These are phyloP conservation scores for Chamaenerion angustifolium DNA, from an alignment of 345 rosid species.

Conservation along the genomic window DNA sequence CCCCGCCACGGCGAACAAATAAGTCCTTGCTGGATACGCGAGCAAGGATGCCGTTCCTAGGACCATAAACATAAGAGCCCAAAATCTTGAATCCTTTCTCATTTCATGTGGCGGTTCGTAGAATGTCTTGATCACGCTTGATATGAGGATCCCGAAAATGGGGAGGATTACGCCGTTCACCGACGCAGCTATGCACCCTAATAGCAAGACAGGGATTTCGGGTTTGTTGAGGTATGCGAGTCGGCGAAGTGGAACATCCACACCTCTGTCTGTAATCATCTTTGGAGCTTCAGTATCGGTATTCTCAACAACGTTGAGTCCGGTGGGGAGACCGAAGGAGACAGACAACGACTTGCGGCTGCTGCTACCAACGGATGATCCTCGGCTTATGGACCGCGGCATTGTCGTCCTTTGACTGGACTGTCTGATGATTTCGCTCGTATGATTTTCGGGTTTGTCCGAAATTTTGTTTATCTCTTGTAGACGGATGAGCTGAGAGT, in stretches of 20 bases:
- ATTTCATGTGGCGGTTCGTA: conserved; percentile 47
- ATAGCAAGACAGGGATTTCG: conserved; percentile 49
- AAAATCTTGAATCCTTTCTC: conserved; percentile 51
- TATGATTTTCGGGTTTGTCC: conserved; percentile 14
- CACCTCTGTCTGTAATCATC: conserved; percentile 10
- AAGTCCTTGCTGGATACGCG: conserved; percentile 31
- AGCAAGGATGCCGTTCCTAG: conserved; percentile 50
- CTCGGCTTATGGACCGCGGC: conserved; percentile 32
- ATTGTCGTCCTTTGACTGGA: conserved; percentile 31
- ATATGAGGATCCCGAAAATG: conserved; percentile 38
- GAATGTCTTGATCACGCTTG: conserved; percentile 43
- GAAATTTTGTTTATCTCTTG: conserved; percentile 49
- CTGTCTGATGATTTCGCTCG: conserved; percentile 21
- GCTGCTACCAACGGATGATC: conserved; percentile 57
- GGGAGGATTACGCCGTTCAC: conserved; percentile 54
- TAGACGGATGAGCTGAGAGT: conserved; percentile 60
- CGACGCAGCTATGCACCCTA: conserved; percentile 45
- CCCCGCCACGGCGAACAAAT: conserved; percentile 65
- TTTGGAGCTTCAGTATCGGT: conserved; percentile 4
- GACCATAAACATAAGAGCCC: conserved; percentile 50
- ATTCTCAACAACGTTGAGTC: conserved; percentile 19
- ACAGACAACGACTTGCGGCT: conserved; percentile 37
- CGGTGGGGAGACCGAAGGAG: conserved; percentile 53
- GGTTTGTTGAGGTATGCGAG: conserved; percentile 71
- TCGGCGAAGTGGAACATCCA: conserved; percentile 37